Percentiles rank a stretch among this genome's conserved stretches.
These are phyloP conservation scores for Penicillium bovifimosum DNA, from an alignment of 495 filamentous ascomycete genomes.

Conservation along the genomic window DNA sequence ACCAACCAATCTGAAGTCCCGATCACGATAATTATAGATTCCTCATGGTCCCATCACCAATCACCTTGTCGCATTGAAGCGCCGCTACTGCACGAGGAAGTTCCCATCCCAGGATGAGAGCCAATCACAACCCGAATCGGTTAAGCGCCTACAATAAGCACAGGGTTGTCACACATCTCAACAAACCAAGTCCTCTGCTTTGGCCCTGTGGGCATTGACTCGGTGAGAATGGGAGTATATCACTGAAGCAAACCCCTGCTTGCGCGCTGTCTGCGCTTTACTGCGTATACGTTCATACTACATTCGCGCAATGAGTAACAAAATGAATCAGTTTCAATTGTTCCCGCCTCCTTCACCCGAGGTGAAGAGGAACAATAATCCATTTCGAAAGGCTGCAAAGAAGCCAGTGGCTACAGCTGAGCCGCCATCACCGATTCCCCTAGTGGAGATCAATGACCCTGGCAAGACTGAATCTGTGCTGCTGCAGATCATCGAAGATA, in stretches of 20 bases:
- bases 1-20: not conserved
- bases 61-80: slow-evolving; percentile 11
- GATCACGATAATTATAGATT: slow-evolving; percentile 3
- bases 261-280: slow-evolving; percentile 4
- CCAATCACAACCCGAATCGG: slow-evolving; percentile 19
- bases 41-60: slow-evolving; percentile 5
- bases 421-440: slow-evolving; percentile 31
- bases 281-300: not conserved
- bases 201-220: not conserved
- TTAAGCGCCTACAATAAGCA: slow-evolving; percentile 25
- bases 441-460: slow-evolving; percentile 30
- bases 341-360: slow-evolving; percentile 48
- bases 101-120: slow-evolving; percentile 10
- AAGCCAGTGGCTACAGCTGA: slow-evolving; percentile 24
- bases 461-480: slow-evolving; percentile 35
- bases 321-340: slow-evolving; percentile 47
- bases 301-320: not conserved
- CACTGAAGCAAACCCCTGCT: slow-evolving; percentile 18
- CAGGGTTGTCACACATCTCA: slow-evolving; percentile 21
- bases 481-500: slow-evolving; percentile 38
- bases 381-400: slow-evolving; percentile 28
- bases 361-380: slow-evolving; percentile 34
- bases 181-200: slow-evolving; percentile 6
- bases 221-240: slow-evolving; percentile 20
- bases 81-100: slow-evolving; percentile 18